Evolutionary conservation across 129 eudicot genomes (phyloP).

Genomic region (Pseudognaphalium luteoalbum): DNA sequence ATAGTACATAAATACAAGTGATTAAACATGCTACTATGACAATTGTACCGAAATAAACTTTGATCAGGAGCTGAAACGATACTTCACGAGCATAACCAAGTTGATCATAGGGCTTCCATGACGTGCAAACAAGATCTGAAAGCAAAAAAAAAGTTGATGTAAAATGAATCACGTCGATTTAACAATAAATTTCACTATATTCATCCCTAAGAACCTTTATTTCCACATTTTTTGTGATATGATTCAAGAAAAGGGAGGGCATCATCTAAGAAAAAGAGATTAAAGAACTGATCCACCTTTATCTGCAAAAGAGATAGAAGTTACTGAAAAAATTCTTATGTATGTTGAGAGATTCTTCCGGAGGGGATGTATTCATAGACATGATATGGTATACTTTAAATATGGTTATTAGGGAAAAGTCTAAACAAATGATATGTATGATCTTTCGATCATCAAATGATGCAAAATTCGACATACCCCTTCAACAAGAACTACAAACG

Average conservation of each 20-base stretch:
- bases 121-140: conserved; percentile 66
- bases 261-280: conserved; percentile 66
- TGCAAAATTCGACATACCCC: no score
- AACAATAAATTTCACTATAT: conserved; percentile 17
- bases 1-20: conserved; percentile 14
- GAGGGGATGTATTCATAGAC: neutral
- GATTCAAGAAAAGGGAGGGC: conserved; percentile 67
- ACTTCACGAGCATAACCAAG: conserved; percentile 75
- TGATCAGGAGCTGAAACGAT: conserved; percentile 89
- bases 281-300: conserved; percentile 76
- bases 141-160: conserved; percentile 14
- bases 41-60: conserved; percentile 79
- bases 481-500: no score
- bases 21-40: conserved; percentile 13
- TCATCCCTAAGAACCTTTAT: conserved; percentile 59
- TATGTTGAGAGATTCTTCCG: neutral
- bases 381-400: neutral
- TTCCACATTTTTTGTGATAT: conserved; percentile 79
- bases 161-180: conserved; percentile 7
- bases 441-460: no score
- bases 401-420: neutral
- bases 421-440: no score
- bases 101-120: conserved; percentile 74
- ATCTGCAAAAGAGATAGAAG: conserved; percentile 52
- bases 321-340: neutral